Conservation (phyloP, 1,139 yeast genomes). For the Candida sp. region DNA sequence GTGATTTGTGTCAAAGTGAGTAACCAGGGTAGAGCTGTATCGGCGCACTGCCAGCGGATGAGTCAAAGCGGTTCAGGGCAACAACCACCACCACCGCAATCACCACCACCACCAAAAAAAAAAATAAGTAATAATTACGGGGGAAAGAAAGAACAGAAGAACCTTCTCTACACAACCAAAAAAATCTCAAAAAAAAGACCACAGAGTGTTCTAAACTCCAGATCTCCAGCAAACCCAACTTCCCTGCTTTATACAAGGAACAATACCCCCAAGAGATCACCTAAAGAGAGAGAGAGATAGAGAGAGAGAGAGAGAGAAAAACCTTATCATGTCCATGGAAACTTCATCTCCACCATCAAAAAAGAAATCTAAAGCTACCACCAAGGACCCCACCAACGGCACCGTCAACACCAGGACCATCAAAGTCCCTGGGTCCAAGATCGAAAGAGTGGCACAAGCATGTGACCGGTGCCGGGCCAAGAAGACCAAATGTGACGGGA, state of each 20-base stretch:
- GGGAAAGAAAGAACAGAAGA: neutral
- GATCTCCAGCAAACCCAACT: neutral
- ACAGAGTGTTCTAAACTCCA: neutral
- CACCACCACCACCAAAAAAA: neutral
- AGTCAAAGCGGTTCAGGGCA: conserved; percentile 3
- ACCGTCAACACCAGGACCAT: conserved; percentile 53
- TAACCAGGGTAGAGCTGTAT: no score
- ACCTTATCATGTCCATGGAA: neutral
- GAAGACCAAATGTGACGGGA: conserved; percentile 77
- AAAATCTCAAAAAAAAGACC: neutral
- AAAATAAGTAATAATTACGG: neutral
- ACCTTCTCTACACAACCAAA: neutral
- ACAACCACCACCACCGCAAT: neutral
- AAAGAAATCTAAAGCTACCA: conserved; percentile 17
- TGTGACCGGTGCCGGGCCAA: conserved; percentile 88
- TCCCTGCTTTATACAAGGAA: no score
- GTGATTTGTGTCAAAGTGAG: neutral
- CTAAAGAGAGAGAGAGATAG: neutral
- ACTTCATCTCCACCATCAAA: conserved; percentile 10
- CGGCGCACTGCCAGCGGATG: neutral
- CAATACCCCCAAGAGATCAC: neutral
- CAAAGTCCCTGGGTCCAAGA: conserved; percentile 61
- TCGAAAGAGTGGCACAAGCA: conserved; percentile 76
- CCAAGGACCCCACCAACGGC: conserved; percentile 7
- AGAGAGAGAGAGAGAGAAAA: neutral